Evolutionary conservation across 345 rosid genomes (phyloP), one percentile per base, ranked within the genome.

Genomic region (Dipteronia dyeriana): DNA sequence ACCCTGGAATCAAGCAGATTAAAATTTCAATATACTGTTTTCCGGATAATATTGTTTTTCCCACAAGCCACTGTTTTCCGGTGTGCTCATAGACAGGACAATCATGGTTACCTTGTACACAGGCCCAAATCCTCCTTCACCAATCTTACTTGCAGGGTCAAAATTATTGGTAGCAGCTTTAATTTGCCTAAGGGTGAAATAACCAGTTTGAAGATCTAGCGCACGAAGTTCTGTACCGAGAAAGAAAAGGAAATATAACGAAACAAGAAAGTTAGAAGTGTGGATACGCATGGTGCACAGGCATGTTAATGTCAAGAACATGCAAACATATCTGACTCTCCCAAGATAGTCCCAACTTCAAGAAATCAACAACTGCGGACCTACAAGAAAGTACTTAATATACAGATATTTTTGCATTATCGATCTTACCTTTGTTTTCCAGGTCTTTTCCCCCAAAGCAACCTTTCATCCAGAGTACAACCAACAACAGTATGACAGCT

Each of bases 81-180:
- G 3, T 4, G 5, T 54, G 45, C 9, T 9, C 31, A 16, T 53
- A 70, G 39, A 26, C 59, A 16, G n/a, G 60, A 29, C 5, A 56
- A n/a, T 3, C 62, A 19, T 20, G 22, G 2, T 74, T 84, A 94
- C 97, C 97, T 91, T 92, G 87, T 84, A 92, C 56, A 95, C 98
- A 25, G 97, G 92, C 31, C 98, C 97, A 74, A 95, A 95, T 41
- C 95, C 98, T 85, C 98, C 97, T 87, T 95, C 98, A 53, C 95
- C 97, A 19, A 93, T 91, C 89, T 95, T 95, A 81, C 88, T 85
- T 22, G 86, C 87, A 63, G 89, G 80, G 75, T 90, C 90, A 66
- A 95, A 95, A 70, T 91, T 95, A 72, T 85, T 83, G 1, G 97
- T 95, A 16, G 97, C 94, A 41, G 85, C 73, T 78, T 90, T 91